Base-by-base conservation (phyloP, 2,329 filamentous ascomycete species). In the Tolypocladium tropicale region DNA sequence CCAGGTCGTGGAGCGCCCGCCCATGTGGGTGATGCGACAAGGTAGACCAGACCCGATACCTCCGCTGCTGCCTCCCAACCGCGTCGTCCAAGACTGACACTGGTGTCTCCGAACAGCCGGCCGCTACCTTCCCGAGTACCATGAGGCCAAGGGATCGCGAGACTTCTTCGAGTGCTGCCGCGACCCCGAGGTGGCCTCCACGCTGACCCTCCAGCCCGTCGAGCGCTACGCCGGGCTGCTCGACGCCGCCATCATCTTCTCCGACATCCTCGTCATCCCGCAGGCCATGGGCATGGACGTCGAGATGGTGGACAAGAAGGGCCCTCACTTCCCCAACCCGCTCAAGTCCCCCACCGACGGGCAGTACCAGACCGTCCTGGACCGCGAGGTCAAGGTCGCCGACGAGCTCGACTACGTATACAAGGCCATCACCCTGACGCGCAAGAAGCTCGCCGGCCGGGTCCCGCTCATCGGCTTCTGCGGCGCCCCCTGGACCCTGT, bases 21-120 rank as follows among this genome's bases (percentile, higher is more conserved):
- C 94, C 57, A 90, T 95, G 78, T 99, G 94, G 94, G 91, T 99
- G 70, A 99, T 99, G 94, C 89, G 94, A 74, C 94, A 99, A 84
- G 91, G 91, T 93, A 78, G 72, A 72, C 36, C 6, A 18, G 2
- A n/a, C n/a, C n/a, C n/a, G n/a, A n/a, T n/a, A n/a, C n/a, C n/a
- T n/a, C n/a, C n/a, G n/a, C n/a, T n/a, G 23, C 16, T 5, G 30
- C 23, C 37, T n/a, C 37, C 16, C 36, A 33, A 50, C 25, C 7
- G 21, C 16, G 18, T 28, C 1, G 9, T 4, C 23, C 28, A 33
- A 25, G 16, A 23, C 41, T 50, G 54, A 55, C 36, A 39, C 41
- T 30, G 18, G 2, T 25, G 46, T 23, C 4, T 25, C 33, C 51
- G 43, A 56, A 55, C 62, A 96, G 94, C 94, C 68, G 94, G 94